Evolutionary conservation across 345 rosid genomes (phyloP), one percentile per base, ranked within the genome.

Genomic region (Excoecaria agallocha): DNA sequence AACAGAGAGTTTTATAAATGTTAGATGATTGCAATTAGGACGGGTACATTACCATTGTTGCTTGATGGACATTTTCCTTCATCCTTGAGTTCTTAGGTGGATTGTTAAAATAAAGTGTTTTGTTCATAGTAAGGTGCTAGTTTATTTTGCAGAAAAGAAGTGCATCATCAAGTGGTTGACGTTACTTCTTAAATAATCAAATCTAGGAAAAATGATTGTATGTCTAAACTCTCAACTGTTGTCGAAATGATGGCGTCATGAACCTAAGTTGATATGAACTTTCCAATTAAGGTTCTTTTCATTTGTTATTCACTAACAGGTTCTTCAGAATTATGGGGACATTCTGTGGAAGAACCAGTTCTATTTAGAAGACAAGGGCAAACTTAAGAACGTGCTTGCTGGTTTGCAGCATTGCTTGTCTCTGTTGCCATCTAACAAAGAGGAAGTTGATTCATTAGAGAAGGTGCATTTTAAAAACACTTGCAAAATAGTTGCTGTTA

Each of bases 361-460:
- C 60, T 81, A 86, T 79, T 82, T 85, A 69, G 87, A 91, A 83
- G 96, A 91, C 57, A 92, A 86, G 81, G 85, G 85, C 76, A 87
- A 87, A 82, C 88, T 93, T 41, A 93, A 80, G 73, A 85, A 71
- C 78, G 86, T 85, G 63, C 90, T 95, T 79, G 83, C 85, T 69
- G 96, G 98, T n/a, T 78, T 95, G 73, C 80, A 81, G 24, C 88
- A 76, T 73, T 95, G 98, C 85, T 82, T 95, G 74, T 89, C 89
- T 5, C 69, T 94, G 73, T 82, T 91, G 82, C 89, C 90, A 57
- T 75, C 80, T 73, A 77, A 83, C 49, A 82, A 78, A 71, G 73
- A 78, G 72, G 80, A 80, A 81, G 76, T 64, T 22, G 73, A 82
- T 68, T 67, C 81, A 38, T 64, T 59, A 57, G 82, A 79, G 71